Base-by-base conservation (phyloP, 2,329 filamentous ascomycete species). In the Didymella glomerata region DNA sequence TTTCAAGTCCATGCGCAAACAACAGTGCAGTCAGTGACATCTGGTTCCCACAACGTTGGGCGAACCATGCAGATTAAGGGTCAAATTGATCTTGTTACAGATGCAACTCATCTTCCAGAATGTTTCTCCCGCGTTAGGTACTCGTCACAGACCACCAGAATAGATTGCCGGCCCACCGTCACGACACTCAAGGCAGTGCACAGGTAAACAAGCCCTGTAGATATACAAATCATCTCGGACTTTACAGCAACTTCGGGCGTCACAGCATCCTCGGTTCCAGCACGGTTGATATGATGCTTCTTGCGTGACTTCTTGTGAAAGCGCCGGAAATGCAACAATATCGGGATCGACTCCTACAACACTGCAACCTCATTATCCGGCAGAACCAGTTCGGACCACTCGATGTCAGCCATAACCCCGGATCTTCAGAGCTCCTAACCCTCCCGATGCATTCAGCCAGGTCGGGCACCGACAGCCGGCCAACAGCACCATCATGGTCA, bases 31-130 rank as follows among this genome's bases (percentile, higher is more conserved):
- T n/a, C 32, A 48, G 34, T 20, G 41, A 51, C 27, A 30, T 30
- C 18, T 22, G 42, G 28, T 28, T 47, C 32, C 36, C 48, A 48
- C 16, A 44, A 38, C 36, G 53, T 54, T 60, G 63, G 60, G 62
- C 61, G 62, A 60, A 57, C 60, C 44, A 57, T 56, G 60, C 46
- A 36, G 46, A 50, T 57, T 54, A 59, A 61, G 61, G 60, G 54
- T 54, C 38, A 54, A 28, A 44, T 40, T 58, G 48, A 58, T 53
- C 50, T 62, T 58, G 55, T 59, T 52, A 56, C 60, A 58, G 47
- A 57, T 63, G 61, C 57, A 62, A 28, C 57, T 68, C 63, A 68
- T 71, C 65, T 74, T 73, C 71, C 66, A 73, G 68, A 72, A 74
- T 32, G 30, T 58, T 73, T 74, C 69, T 71, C 64, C 64, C 68